phyloP scores from a whole-genome alignment of 108 stramenopile species.

The Fistulifera pelliculosa region DNA sequence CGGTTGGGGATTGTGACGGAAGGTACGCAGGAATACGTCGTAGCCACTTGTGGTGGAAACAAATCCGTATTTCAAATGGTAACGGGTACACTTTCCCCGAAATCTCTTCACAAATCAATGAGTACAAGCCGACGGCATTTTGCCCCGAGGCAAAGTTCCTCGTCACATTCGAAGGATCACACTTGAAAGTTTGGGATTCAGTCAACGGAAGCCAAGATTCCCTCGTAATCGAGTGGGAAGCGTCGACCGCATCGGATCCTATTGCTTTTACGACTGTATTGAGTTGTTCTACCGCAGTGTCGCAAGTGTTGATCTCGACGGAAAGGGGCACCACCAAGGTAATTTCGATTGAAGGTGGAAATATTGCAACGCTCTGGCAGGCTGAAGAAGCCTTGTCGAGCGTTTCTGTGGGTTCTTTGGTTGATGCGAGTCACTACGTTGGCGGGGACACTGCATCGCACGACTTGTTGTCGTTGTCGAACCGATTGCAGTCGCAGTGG shows the following conservation, averaged over 20 bases:
- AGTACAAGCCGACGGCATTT: constrained; percentile 14
- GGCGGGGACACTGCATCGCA: constrained; percentile 37
- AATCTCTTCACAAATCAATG: neutral
- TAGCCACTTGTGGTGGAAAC: neutral
- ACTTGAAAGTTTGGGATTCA: neutral
- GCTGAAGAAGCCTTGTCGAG: constrained; percentile 64
- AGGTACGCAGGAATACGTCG: neutral
- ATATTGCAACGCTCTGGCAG: constrained; percentile 41
- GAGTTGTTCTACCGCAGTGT: no score
- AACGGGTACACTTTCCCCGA: neutral
- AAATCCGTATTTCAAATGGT: neutral
- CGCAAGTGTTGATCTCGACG: neutral
- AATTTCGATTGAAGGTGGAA: constrained; percentile 13
- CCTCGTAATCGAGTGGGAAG: no score
- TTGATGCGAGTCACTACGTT: constrained; percentile 65
- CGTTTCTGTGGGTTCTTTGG: constrained; percentile 47
- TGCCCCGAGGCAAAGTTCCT: constrained; percentile 25
- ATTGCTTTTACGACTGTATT: no score
- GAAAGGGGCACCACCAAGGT: constrained; percentile 38
- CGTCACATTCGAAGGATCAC: constrained; percentile 4
- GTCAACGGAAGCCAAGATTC: neutral
- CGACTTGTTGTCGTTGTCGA: constrained; percentile 40
- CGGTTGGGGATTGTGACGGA: neutral
- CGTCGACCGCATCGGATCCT: no score
- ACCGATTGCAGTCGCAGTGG: constrained; percentile 49